Conservation (phyloP, 2,329 filamentous ascomycete genomes). For the Alternaria tenuissima region DNA sequence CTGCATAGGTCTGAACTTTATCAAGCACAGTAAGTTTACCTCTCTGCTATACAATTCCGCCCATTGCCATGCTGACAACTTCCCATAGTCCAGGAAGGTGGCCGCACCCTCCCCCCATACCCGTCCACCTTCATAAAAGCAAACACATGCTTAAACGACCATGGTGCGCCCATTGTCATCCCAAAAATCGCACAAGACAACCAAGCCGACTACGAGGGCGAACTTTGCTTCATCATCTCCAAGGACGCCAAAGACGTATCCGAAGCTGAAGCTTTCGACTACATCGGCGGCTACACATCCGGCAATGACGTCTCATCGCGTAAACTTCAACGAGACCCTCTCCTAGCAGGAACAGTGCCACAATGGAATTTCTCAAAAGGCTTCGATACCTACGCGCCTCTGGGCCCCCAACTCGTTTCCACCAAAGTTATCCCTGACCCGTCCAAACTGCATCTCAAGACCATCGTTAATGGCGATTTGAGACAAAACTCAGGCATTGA, state of each 20-base stretch:
- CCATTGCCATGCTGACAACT: background rate
- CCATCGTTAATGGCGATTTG: conserved; percentile 58
- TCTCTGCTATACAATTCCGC: background rate
- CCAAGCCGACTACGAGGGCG: conserved; percentile 55
- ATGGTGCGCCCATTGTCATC: conserved; percentile 55
- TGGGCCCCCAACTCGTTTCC: conserved; percentile 61
- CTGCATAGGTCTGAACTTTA: conserved; percentile 68
- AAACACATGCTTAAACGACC: conserved; percentile 51
- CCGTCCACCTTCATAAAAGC: conserved; percentile 63
- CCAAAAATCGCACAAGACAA: conserved; percentile 60
- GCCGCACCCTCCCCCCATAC: conserved; percentile 59
- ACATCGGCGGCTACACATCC: conserved; percentile 63
- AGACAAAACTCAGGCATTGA: conserved; percentile 60
- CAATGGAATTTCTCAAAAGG: conserved; percentile 67
- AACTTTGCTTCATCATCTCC: conserved; percentile 59
- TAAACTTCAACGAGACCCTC: conserved; percentile 61
- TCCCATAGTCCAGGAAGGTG: conserved; percentile 59
- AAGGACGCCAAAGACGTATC: conserved; percentile 61
- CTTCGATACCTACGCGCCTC: conserved; percentile 64
- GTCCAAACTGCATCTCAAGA: conserved; percentile 53
- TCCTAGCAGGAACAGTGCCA: conserved; percentile 60
- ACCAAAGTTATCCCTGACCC: conserved; percentile 56
- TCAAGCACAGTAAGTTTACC: conserved; percentile 59
- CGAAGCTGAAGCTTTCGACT: conserved; percentile 55
- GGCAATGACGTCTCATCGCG: conserved; percentile 66